Base-by-base conservation (phyloP, 169 alveolate species). In the Toxoplasma gondii region DNA sequence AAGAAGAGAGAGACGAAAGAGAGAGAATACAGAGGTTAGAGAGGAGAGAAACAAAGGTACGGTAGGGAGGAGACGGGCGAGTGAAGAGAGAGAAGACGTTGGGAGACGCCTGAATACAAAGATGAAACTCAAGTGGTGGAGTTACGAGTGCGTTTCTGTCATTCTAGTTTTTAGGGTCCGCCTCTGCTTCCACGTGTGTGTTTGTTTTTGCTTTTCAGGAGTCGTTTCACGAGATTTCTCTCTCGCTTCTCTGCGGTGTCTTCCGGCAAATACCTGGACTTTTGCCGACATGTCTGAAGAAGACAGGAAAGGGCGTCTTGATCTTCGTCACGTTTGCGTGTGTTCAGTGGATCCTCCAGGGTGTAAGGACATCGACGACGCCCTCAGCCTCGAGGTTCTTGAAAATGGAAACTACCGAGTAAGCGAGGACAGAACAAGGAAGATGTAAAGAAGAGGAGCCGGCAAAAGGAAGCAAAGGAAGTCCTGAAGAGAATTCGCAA, bases 291-390 rank as follows among this genome's bases (percentile, higher is more conserved):
- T 96, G 87, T 86, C 93, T 43, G 81, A 38, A 29, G 90, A 41
- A 31, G 95, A 92, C 39, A 53, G 39, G 17, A 53, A 29, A 43
- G 27, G 43, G 92, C 94, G 96, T n/a, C 91, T 83, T 16, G 96
- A 95, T 74, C 92, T 95, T 22, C 93, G 96, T 5, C 49, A 41
- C 43, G 81, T 93, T 39, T 95, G 97, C 88, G 98, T 99, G 24
- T 99, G 99, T 92, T 98, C 99, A 45, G 98, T 99, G 44, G 99
- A 99, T 95, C 99, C 99, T 5, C 99, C 99, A 0, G 99, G 99
- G 19, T 99, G 99, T 95, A 98, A 98, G 97, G 99, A 99, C 96
- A 98, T 99, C 74, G 99, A 99, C 96, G 99, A 99, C 97, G 99
- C 99, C 70, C 95, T 99, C 31, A 99, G 99, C 69, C 96, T 93